phyloP scores from a whole-genome alignment of 257 asterid genomes.

The Scutellaria barbata region DNA sequence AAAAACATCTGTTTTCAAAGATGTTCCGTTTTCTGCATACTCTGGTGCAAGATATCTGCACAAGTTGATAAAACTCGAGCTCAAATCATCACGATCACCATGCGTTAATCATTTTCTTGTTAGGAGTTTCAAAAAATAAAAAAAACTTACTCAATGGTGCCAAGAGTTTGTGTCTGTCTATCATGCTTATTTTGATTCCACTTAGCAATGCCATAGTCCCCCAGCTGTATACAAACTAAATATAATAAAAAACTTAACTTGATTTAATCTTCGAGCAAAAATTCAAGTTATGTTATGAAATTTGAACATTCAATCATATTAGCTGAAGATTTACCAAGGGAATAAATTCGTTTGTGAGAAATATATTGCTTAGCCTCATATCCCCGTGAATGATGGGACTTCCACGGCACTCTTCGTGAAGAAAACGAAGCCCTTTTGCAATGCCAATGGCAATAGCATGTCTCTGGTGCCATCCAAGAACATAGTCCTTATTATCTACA shows the following conservation, averaged over 20 bases:
- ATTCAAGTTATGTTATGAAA: background rate
- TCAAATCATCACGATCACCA: background rate
- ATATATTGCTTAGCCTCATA: constrained; percentile 66
- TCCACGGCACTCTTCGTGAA: constrained; percentile 79
- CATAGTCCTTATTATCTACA: constrained; percentile 45
- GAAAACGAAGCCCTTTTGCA: constrained; percentile 73
- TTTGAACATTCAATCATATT: background rate
- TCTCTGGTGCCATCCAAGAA: constrained; percentile 70
- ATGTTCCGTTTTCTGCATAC: constrained; percentile 57
- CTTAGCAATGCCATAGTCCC: constrained; percentile 66
- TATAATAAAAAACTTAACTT: background rate
- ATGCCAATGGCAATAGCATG: constrained; percentile 70
- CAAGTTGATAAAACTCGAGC: constrained; percentile 11
- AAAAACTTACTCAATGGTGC: constrained; percentile 53
- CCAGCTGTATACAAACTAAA: constrained; percentile 50
- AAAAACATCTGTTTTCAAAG: constrained; percentile 61
- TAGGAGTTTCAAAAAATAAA: background rate
- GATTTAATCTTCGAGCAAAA: constrained; percentile 8
- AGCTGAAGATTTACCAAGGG: constrained; percentile 60
- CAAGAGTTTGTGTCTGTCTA: constrained; percentile 42
- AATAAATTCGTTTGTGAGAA: constrained; percentile 59
- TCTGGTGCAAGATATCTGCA: constrained; percentile 83
- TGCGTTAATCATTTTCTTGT: background rate
- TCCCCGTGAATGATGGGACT: constrained; percentile 69
- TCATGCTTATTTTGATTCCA: constrained; percentile 49